phyloP scores from a whole-genome alignment of 441 rosid species.

The Macaranga tanarius region DNA sequence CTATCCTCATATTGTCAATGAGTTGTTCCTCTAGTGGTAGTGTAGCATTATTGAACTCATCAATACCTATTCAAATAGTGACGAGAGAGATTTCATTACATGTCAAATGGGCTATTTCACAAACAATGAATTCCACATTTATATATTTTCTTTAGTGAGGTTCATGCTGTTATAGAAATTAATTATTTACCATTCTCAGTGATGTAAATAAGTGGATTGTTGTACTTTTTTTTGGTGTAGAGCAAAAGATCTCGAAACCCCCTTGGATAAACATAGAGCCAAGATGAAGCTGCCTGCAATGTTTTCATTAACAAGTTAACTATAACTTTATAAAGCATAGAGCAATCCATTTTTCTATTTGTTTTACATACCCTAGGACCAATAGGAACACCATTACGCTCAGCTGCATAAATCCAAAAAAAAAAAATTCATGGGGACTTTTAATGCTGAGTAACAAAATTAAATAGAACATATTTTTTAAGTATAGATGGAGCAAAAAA shows the following conservation, averaged over 20 bases:
- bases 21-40: constrained; percentile 30
- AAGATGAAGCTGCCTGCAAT: constrained; percentile 38
- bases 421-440: not conserved
- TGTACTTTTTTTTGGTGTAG: constrained; percentile 42
- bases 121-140: not conserved
- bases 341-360: not conserved
- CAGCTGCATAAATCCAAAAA: constrained; percentile 21
- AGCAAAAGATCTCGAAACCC: constrained; percentile 43
- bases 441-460: not conserved
- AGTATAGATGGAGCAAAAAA: not conserved
- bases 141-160: not conserved
- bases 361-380: constrained; percentile 21
- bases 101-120: not conserved
- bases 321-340: not conserved
- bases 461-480: not conserved
- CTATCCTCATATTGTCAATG: constrained; percentile 28
- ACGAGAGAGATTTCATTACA: not conserved
- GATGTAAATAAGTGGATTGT: constrained; percentile 46
- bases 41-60: constrained; percentile 29
- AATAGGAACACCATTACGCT: constrained; percentile 34
- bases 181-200: constrained; percentile 56
- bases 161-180: no score
- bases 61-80: constrained; percentile 25
- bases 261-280: constrained; percentile 45
- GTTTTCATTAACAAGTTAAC: not conserved